Percentiles rank a stretch among this genome's conserved stretches.
These are phyloP conservation scores for Oryza nivara DNA, from an alignment of 176 grass and related monocot species.

Conservation along the genomic window DNA sequence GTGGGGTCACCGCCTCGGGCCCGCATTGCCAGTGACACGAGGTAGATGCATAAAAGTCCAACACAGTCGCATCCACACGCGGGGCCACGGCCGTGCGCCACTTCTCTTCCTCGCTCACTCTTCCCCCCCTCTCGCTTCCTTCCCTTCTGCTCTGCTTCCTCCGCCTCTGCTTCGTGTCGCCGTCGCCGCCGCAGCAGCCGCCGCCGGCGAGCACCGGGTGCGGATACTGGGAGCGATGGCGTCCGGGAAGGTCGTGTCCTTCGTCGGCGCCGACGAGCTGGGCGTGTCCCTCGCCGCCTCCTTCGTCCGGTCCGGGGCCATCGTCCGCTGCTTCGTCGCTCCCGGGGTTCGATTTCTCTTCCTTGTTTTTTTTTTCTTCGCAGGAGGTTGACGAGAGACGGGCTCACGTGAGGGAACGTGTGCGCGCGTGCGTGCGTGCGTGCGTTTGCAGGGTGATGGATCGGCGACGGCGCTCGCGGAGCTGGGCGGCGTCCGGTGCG, in stretches of 20 bases:
- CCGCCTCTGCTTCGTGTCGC: constrained; percentile 23
- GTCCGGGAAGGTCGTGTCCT: constrained; percentile 47
- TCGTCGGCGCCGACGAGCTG: constrained; percentile 66
- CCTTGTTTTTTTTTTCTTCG: neutral
- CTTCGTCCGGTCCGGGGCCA: constrained; percentile 64
- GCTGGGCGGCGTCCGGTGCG: constrained; percentile 46
- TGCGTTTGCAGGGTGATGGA: constrained; percentile 41
- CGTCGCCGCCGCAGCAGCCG: constrained; percentile 34
- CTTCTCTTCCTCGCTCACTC: constrained; percentile 1
- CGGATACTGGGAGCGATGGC: constrained; percentile 39
- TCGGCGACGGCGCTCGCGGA: constrained; percentile 36
- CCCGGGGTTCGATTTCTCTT: constrained; percentile 21
- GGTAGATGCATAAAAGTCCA: neutral
- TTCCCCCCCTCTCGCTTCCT: too few species aligned
- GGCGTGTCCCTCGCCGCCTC: constrained; percentile 56
- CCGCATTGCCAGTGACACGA: neutral
- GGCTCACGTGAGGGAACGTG: too few species aligned
- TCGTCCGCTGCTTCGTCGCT: constrained; percentile 51
- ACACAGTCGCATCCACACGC: neutral
- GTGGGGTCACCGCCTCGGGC: neutral
- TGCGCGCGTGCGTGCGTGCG: neutral
- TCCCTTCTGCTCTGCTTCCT: too few species aligned
- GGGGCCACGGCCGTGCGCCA: neutral
- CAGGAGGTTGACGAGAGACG: neutral
- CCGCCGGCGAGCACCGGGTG: constrained; percentile 33